Conservation (phyloP, 2,329 filamentous ascomycete species). For the Periglandula ipomoeae region DNA sequence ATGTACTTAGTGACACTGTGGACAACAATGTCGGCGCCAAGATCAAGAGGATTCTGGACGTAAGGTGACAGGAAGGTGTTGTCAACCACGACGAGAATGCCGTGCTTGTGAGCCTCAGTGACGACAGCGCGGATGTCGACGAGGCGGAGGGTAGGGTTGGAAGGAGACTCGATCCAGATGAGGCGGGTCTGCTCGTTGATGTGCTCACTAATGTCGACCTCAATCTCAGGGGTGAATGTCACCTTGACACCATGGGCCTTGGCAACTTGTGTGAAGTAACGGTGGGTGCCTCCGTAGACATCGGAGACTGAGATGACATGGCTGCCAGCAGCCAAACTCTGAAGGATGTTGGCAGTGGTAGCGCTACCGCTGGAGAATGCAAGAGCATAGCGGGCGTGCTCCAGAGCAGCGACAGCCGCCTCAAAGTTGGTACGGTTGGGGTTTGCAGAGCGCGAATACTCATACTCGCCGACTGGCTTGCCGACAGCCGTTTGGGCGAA, state of each 20-base stretch:
- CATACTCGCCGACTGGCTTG: constrained; percentile 77
- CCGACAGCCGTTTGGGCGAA: constrained; percentile 89
- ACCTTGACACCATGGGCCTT: constrained; percentile 89
- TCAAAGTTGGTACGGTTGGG: constrained; percentile 96
- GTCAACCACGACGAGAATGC: constrained; percentile 94
- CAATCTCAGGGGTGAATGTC: constrained; percentile 88
- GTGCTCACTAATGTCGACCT: constrained; percentile 74
- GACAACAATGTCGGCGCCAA: constrained; percentile 92
- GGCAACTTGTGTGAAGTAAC: constrained; percentile 98
- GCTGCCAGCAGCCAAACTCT: constrained; percentile 81
- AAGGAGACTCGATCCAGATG: constrained; percentile 91
- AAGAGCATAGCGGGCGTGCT: constrained; percentile 85
- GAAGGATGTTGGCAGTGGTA: constrained; percentile 85
- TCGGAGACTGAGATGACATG: constrained; percentile 96
- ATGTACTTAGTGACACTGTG: constrained; percentile 99
- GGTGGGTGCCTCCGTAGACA: constrained; percentile 94
- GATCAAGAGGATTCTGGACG: constrained; percentile 89
- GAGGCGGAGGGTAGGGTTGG: constrained; percentile 85
- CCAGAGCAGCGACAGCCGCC: constrained; percentile 78
- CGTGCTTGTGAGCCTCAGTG: constrained; percentile 73
- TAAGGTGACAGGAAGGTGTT: constrained; percentile 98
- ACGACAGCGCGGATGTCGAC: constrained; percentile 88
- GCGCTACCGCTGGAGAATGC: constrained; percentile 93
- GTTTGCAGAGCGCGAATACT: constrained; percentile 90
- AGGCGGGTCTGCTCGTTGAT: constrained; percentile 85